Conservation (phyloP, 1,139 yeast genomes). For the Pneumocystis canis region DNA sequence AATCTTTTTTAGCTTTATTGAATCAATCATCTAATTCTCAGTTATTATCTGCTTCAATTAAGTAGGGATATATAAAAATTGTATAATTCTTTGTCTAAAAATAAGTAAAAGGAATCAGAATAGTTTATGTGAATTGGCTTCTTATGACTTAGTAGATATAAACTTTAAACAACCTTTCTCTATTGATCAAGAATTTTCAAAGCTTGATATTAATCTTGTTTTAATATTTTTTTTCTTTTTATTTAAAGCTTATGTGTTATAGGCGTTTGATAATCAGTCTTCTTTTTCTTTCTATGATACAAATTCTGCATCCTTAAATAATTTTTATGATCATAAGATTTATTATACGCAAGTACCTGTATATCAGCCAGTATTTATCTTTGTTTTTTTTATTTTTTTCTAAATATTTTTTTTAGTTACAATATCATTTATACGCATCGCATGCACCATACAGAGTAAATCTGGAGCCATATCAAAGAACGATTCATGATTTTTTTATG, state of each 20-base stretch:
- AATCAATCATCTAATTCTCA: background rate
- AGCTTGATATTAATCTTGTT: background rate
- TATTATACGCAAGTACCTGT: background rate
- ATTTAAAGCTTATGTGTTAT: background rate
- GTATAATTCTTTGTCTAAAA: background rate
- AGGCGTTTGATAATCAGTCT: background rate
- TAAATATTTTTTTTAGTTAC: slow-evolving; percentile 20
- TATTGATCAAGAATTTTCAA: background rate
- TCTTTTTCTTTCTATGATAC: background rate
- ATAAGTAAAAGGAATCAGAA: background rate
- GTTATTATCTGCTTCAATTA: background rate
- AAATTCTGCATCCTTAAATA: background rate
- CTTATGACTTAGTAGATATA: background rate
- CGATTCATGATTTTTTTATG: slow-evolving; percentile 54
- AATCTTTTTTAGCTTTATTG: background rate
- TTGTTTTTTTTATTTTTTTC: background rate
- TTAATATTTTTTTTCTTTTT: background rate
- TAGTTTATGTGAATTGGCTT: background rate
- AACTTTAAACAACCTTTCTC: background rate
- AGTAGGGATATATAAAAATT: background rate
- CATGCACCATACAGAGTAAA: slow-evolving; percentile 62
- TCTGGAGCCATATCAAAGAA: slow-evolving; percentile 54
- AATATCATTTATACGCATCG: slow-evolving; percentile 84
- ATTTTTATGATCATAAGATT: background rate
- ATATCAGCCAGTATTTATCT: background rate